Conservation (phyloP, 495 filamentous ascomycete species). For the Penicillium diatomitis region DNA sequence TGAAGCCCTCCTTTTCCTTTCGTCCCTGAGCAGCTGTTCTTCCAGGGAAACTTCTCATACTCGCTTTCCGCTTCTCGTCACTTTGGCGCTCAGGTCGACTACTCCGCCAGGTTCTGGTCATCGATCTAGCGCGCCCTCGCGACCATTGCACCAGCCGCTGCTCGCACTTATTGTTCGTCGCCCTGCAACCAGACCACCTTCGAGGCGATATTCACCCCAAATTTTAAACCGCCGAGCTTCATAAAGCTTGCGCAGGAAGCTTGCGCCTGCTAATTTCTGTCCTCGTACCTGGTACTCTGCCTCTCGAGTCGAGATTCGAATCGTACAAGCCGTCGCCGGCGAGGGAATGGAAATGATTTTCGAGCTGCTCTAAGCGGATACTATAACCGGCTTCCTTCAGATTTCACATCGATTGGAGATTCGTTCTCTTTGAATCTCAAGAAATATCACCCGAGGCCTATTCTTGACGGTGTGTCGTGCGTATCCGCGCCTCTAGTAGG, state of each 20-base stretch:
- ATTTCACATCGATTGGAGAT: conserved; percentile 15
- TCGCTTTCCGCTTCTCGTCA: conserved; percentile 1
- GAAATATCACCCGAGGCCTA: too few species aligned
- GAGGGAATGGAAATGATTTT: conserved; percentile 41
- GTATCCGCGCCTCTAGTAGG: neutral
- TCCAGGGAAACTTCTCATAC: conserved; percentile 17
- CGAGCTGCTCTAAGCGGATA: conserved; percentile 24
- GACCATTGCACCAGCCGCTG: conserved; percentile 4
- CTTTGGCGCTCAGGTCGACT: too few species aligned
- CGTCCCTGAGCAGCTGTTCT: conserved; percentile 4
- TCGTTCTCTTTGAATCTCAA: conserved; percentile 2
- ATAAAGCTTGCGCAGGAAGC: too few species aligned
- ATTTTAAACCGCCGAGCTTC: too few species aligned
- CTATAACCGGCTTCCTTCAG: conserved; percentile 25
- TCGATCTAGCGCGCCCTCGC: conserved; percentile 1
- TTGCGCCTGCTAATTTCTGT: too few species aligned
- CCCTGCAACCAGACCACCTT: neutral
- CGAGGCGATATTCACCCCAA: neutral
- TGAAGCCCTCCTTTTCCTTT: neutral
- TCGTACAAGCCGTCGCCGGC: conserved; percentile 13
- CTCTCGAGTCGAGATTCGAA: conserved; percentile 13
- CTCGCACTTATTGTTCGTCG: conserved; percentile 7
- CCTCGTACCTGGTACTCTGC: conserved; percentile 1
- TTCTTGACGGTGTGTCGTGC: neutral
- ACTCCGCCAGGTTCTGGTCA: neutral